Base-by-base conservation (phyloP, 768 basidiomycete species). In the Candolleomyces aberdarensis region DNA sequence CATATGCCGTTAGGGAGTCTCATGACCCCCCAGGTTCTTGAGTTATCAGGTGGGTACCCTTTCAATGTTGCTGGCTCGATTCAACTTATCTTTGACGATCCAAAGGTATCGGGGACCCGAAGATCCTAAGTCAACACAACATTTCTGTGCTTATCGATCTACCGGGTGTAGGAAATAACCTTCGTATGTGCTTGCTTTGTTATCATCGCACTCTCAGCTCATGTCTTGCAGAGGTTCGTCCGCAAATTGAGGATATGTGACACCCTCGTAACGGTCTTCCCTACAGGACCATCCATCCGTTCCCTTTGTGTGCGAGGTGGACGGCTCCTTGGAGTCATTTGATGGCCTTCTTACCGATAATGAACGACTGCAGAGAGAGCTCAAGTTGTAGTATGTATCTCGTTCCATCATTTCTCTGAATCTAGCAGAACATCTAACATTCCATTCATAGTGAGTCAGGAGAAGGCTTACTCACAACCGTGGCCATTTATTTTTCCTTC, bases 1-100 rank as follows among this genome's bases (percentile, higher is more conserved):
- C 19, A 14, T 46, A 17, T 7, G 5, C 14, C 6, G 15, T 6
- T 46, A 46, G 44, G 44, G 44, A 46, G 44, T 1, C 79, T 66
- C 62, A 40, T 66, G 47, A 63, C 63, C 3, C 63, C 63, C 8
- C 44, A 63, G 9, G 32, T 63, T 10, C 55, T 63, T 6, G 59
- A 63, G 39, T 19, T 49, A 83, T 62, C 69, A 75, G 66, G 77
- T 76, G 58, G 14, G 57, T 44, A 17, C n/a, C 9, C 10, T 19
- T 49, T 36, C 36, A 8, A 11, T 36, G 36, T 36, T 36, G 36
- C 36, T 36, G 36, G 11, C 22, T 19, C 17, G 40, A 8, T 20
- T 5, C 26, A 26, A 26, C 11, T 26, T 20, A 46, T 29, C 1
- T 32, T 32, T 19, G 6, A 26, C 26, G 17, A 3, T 50, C 9